Evolutionary conservation across 1,284 basidiomycete species (phyloP).

Genomic region (Mycosarcoma mackinlayi): DNA sequence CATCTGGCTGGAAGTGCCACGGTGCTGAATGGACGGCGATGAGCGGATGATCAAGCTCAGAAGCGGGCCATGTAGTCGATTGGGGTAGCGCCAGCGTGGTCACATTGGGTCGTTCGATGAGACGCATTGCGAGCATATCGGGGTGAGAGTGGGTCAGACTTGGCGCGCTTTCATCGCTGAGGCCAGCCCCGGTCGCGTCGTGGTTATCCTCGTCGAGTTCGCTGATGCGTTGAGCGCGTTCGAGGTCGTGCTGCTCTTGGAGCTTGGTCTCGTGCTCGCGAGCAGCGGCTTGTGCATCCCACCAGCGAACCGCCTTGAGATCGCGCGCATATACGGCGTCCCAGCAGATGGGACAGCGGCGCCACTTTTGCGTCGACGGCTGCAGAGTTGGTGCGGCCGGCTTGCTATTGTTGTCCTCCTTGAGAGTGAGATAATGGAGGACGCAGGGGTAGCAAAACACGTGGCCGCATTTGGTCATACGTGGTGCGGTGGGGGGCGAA

Average conservation of each 20-base stretch:
- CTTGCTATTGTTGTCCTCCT: slow-evolving; percentile 21
- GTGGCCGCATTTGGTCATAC: slow-evolving; percentile 98
- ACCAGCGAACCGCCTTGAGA: slow-evolving; percentile 85
- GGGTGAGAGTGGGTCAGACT: slow-evolving; percentile 38
- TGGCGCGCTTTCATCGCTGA: slow-evolving; percentile 9
- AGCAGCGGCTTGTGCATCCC: slow-evolving; percentile 62
- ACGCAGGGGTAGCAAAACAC: slow-evolving; percentile 72
- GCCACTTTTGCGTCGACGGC: slow-evolving; percentile 52
- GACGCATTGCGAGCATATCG: slow-evolving; percentile 79
- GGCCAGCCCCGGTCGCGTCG: slow-evolving; percentile 1
- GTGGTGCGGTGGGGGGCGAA: slow-evolving; percentile 85
- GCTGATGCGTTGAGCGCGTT: slow-evolving; percentile 19
- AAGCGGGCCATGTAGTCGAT: slow-evolving; percentile 84
- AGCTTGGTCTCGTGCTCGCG: slow-evolving; percentile 38
- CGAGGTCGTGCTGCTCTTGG: slow-evolving; percentile 31
- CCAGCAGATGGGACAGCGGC: slow-evolving; percentile 88
- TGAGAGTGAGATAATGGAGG: slow-evolving; percentile 78
- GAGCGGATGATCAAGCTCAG: slow-evolving; percentile 70
- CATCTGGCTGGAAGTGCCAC: slow-evolving; percentile 94
- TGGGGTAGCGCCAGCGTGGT: slow-evolving; percentile 94
- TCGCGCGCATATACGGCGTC: slow-evolving; percentile 91
- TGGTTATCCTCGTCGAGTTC: slow-evolving; percentile 24
- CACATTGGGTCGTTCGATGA: slow-evolving; percentile 91
- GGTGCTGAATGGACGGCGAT: slow-evolving; percentile 90
- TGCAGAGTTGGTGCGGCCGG: slow-evolving; percentile 15